Evolutionary conservation across 2,329 filamentous ascomycete species (phyloP), one percentile per base, ranked within the genome.

Genomic region (Arthrobotrys musiformis): DNA sequence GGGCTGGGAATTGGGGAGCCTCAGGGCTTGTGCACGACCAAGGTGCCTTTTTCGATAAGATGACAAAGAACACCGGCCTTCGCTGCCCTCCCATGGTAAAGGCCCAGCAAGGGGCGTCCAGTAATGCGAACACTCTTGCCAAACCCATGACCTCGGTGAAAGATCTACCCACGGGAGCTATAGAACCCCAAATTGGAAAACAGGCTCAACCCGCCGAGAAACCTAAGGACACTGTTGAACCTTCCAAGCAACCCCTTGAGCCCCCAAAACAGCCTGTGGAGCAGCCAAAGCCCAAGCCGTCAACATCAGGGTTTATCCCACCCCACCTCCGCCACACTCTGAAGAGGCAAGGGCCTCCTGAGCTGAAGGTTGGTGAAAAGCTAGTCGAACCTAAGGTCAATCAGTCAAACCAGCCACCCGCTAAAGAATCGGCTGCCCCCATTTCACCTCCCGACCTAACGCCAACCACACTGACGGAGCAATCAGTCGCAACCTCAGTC

Each of bases 101-200:
- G 54, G 19, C 22, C 33, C 35, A 26, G 9, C 13, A n/a, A 37
- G 30, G 13, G 22, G 11, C 42, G 6, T 7, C 58, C 24, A 48
- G 40, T 33, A 35, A 33, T 1, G 5, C 35, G 9, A 66, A 54
- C 13, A 28, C 40, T 35, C 7, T 77, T 13, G 73, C 73, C 17
- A 66, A 56, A 37, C 73, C 73, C 2, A 77, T 77, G 73, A 13
- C 50, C n/a, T 77, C 66, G 24, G 73, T 61, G 8, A 77, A 67
- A n/a, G 73, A 77, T n/a, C 7, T 70, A 26, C 2, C n/a, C 15
- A 42, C 17, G 3, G 33, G 30, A n/a, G 30, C 17, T 40, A 50
- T 3, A n/a, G 22, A 7, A 7, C 26, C 35, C 22, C 24, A 66
- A 26, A 19, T 9, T 17, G 40, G n/a, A 48, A 15, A 13, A 3